Evolutionary conservation across 352 stramenopile genomes (phyloP).

Genomic region (Pythium dissimile): DNA sequence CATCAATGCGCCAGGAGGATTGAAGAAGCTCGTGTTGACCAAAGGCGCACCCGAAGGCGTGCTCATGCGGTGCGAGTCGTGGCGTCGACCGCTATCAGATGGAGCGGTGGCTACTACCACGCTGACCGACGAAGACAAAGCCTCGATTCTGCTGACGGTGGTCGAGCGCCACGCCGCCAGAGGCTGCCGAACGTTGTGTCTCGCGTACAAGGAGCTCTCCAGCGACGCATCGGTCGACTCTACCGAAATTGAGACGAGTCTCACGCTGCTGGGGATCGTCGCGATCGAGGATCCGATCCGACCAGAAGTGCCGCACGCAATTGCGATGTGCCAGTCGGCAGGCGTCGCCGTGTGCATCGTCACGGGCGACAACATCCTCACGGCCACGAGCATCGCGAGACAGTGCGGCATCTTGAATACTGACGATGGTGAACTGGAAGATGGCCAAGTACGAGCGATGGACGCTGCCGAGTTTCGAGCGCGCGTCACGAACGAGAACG

Average conservation of each 20-base stretch:
- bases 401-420: slow-evolving; percentile 82
- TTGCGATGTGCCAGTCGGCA: slow-evolving; percentile 88
- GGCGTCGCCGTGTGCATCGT: slow-evolving; percentile 92
- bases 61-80: slow-evolving; percentile 32
- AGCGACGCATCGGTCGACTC: slow-evolving; percentile 19
- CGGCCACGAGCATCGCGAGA: slow-evolving; percentile 83
- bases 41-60: slow-evolving; percentile 62
- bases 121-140: slow-evolving; percentile 8
- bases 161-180: slow-evolving; percentile 68
- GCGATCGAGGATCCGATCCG: slow-evolving; percentile 94
- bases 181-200: slow-evolving; percentile 77
- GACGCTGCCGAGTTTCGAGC: slow-evolving; percentile 56
- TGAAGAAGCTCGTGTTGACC: slow-evolving; percentile 25
- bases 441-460: slow-evolving; percentile 13
- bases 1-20: slow-evolving; percentile 25
- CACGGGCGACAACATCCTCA: slow-evolving; percentile 90
- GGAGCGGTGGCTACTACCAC: neutral
- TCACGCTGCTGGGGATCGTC: slow-evolving; percentile 74
- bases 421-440: neutral
- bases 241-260: slow-evolving; percentile 27
- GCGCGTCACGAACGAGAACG: slow-evolving; percentile 39
- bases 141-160: slow-evolving; percentile 20
- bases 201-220: slow-evolving; percentile 39
- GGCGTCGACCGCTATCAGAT: slow-evolving; percentile 14
- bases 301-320: slow-evolving; percentile 83